phyloP scores from a whole-genome alignment of 176 grass and related monocot genomes.

The Hsuehochloa calcarea region DNA sequence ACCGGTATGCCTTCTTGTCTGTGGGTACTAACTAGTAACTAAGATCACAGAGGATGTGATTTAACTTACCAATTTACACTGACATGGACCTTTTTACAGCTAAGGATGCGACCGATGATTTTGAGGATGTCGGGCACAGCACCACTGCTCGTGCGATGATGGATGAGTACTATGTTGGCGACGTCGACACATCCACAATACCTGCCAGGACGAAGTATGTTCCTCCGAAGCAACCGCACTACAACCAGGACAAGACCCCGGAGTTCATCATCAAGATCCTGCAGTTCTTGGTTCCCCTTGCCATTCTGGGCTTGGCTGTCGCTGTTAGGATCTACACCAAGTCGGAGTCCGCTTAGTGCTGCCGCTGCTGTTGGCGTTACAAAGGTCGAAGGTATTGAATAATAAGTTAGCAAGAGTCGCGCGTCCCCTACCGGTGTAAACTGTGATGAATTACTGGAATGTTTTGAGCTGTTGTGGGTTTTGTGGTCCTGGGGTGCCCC shows the following conservation, averaged over 20 bases:
- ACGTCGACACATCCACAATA: conserved; percentile 57
- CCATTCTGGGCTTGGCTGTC: conserved; percentile 75
- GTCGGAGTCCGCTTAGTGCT: conserved; percentile 44
- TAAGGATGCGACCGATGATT: conserved; percentile 89
- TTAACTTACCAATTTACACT: not conserved
- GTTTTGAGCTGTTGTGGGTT: not conserved
- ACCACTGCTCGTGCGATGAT: conserved; percentile 79
- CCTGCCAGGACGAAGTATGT: conserved; percentile 57
- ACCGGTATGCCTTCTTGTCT: conserved; percentile 50
- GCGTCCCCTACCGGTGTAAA: conserved; percentile 1
- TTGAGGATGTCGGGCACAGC: conserved; percentile 88
- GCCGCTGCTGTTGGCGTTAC: not conserved
- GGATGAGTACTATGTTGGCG: conserved; percentile 53
- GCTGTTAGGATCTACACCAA: conserved; percentile 89
- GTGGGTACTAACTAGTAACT: not conserved
- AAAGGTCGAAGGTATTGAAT: conserved; percentile 1
- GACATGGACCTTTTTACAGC: conserved; percentile 28
- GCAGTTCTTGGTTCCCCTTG: conserved; percentile 82
- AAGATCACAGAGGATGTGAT: not conserved
- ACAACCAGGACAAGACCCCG: conserved; percentile 75
- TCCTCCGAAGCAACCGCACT: conserved; percentile 80
- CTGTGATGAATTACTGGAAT: conserved; percentile 14
- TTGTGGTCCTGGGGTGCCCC: not conserved
- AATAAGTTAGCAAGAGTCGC: conserved; percentile 41
- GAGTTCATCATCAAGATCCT: conserved; percentile 86